A percentile compares a stretch with the other conserved stretches of the same genome.
phyloP scores from a whole-genome alignment of 2,329 filamentous ascomycete species.

The Sarocladium kiliense region DNA sequence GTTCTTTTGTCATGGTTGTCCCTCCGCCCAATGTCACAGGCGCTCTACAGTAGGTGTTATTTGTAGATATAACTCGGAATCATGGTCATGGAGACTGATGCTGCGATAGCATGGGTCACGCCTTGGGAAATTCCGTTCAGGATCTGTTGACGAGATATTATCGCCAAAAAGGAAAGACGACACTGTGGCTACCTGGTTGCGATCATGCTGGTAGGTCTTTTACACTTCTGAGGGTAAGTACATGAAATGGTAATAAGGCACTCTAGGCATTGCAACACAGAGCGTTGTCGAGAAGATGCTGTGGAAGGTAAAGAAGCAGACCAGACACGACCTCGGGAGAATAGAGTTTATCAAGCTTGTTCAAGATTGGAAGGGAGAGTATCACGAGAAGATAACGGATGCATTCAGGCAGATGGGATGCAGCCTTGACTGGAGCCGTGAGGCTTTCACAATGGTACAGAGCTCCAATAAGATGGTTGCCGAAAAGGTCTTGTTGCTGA shows the following conservation, averaged over 20 bases:
- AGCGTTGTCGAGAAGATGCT: constrained; percentile 89
- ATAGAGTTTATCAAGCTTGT: constrained; percentile 66
- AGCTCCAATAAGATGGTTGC: too few relatives aligned
- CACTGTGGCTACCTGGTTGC: constrained; percentile 82
- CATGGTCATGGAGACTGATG: too few relatives aligned
- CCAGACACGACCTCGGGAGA: constrained; percentile 75
- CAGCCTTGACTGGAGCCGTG: constrained; percentile 79
- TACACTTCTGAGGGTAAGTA: not conserved
- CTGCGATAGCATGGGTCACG: constrained; percentile 64
- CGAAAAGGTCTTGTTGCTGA: too few relatives aligned
- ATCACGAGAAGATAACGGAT: constrained; percentile 76
- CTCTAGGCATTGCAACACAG: constrained; percentile 74
- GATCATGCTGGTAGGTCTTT: constrained; percentile 52
- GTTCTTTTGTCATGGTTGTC: constrained; percentile 84
- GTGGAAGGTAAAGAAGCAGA: constrained; percentile 71
- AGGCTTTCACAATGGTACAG: constrained; percentile 80
- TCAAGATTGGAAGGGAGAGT: constrained; percentile 86
- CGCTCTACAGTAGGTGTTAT: constrained; percentile 58
- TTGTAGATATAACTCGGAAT: too few relatives aligned
- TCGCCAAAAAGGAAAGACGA: constrained; percentile 82
- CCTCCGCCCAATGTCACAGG: constrained; percentile 96
- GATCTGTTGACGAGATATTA: constrained; percentile 85
- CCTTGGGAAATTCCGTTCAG: constrained; percentile 64
- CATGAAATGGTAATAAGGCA: not conserved
- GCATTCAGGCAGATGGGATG: constrained; percentile 74